phyloP scores from a whole-genome alignment of 2,329 filamentous ascomycete genomes.

The Fusarium virguliforme region DNA sequence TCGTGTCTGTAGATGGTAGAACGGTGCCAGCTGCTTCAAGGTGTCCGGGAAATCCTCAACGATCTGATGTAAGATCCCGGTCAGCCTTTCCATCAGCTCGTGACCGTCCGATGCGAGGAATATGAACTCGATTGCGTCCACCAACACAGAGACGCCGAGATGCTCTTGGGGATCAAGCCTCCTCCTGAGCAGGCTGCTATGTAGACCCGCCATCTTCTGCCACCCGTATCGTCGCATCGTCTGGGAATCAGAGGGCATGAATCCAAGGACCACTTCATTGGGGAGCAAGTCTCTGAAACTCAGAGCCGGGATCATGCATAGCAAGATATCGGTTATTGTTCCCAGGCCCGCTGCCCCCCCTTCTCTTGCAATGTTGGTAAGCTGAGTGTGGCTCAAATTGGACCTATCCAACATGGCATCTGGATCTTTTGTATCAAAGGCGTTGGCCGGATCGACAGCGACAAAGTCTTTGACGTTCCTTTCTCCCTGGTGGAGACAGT shows the following conservation, averaged over 20 bases:
- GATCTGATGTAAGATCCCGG: neutral
- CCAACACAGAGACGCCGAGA: neutral
- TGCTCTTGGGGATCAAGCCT: neutral
- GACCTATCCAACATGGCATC: neutral
- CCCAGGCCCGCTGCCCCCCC: neutral
- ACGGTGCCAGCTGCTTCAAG: neutral
- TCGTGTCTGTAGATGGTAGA: neutral
- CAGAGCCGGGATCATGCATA: constrained; percentile 8
- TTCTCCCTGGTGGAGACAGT: neutral
- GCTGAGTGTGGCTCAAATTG: neutral
- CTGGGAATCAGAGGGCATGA: neutral
- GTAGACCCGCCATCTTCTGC: neutral
- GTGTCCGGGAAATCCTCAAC: neutral
- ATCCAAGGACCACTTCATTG: neutral
- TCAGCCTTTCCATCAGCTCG: neutral
- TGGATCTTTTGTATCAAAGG: neutral
- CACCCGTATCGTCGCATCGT: neutral
- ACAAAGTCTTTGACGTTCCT: neutral
- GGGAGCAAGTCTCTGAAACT: constrained; percentile 2
- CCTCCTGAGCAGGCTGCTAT: neutral
- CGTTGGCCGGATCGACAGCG: neutral
- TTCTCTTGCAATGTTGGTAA: neutral
- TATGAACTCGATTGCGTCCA: neutral
- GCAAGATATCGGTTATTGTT: neutral
- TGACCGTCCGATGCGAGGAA: neutral